A percentile compares a stretch with the other conserved stretches of the same genome.
Conservation (phyloP, 805 yeast genomes). For the Metschnikowia cerradonensis region DNA sequence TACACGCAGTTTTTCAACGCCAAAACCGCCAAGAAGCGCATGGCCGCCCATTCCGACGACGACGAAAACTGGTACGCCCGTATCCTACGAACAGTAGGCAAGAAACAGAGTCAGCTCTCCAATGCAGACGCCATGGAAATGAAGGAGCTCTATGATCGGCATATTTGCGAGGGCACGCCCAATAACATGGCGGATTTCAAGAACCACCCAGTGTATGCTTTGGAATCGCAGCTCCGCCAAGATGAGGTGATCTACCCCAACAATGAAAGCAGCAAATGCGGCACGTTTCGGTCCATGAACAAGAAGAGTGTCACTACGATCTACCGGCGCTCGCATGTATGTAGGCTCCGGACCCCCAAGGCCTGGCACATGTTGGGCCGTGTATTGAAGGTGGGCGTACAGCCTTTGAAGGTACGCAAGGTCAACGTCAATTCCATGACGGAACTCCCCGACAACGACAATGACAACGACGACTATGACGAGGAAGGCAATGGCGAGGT, state of each 20-base stretch:
- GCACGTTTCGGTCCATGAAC: constrained; percentile 50
- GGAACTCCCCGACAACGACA: constrained; percentile 17
- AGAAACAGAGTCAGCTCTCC: constrained; percentile 20
- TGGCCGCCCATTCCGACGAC: constrained; percentile 51
- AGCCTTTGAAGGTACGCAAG: constrained; percentile 46
- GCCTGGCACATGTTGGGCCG: constrained; percentile 88
- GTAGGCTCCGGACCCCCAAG: constrained; percentile 62
- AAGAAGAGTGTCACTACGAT: constrained; percentile 47
- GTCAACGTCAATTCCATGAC: constrained; percentile 15
- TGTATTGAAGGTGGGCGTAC: constrained; percentile 63
- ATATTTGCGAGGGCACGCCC: constrained; percentile 82
- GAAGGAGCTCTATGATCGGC: constrained; percentile 56
- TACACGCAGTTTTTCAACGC: constrained; percentile 71
- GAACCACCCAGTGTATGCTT: constrained; percentile 80
- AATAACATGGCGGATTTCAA: constrained; percentile 75
- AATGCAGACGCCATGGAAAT: constrained; percentile 52
- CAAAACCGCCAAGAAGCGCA: constrained; percentile 67
- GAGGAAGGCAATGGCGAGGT: constrained; percentile 49
- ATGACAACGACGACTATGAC: constrained; percentile 19
- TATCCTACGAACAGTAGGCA: constrained; percentile 35
- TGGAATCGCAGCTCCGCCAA: constrained; percentile 68
- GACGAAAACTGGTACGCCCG: constrained; percentile 60
- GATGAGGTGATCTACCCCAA: constrained; percentile 71
- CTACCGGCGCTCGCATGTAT: constrained; percentile 63
- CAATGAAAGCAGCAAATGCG: constrained; percentile 55